A percentile compares a stretch with the other conserved stretches of the same genome.
Conservation (phyloP, 805 yeast genomes). For the Sungouiella thailandica region DNA sequence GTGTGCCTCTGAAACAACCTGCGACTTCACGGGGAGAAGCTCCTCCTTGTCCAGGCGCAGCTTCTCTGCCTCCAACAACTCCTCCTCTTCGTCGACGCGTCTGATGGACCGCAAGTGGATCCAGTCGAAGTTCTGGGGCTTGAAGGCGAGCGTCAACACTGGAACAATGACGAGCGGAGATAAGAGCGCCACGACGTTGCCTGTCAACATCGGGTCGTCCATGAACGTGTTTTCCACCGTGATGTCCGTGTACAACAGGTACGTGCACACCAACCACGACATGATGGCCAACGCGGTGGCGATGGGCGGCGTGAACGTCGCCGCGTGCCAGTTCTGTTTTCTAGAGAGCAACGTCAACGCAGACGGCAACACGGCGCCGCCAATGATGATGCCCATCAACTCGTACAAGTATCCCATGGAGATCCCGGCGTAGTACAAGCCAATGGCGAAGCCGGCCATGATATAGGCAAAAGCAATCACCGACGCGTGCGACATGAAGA, state of each 20-base stretch:
- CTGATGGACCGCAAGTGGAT: conserved; percentile 52
- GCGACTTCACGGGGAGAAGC: conserved; percentile 33
- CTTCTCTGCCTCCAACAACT: conserved; percentile 41
- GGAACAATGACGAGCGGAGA: conserved; percentile 69
- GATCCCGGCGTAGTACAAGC: conserved; percentile 74
- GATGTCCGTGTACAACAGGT: conserved; percentile 28
- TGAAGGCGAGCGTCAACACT: conserved; percentile 56
- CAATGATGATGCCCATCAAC: conserved; percentile 84
- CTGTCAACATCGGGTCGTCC: conserved; percentile 86
- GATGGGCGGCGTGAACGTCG: conserved; percentile 67
- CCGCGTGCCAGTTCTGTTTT: conserved; percentile 66
- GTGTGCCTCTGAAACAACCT: conserved; percentile 34
- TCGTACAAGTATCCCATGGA: conserved; percentile 85
- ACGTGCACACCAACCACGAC: conserved; percentile 44
- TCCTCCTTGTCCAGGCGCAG: conserved; percentile 22
- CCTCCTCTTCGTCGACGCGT: conserved; percentile 70
- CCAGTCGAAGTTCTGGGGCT: conserved; percentile 75
- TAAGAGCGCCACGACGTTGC: conserved; percentile 77
- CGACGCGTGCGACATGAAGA: conserved; percentile 60
- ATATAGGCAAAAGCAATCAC: conserved; percentile 53
- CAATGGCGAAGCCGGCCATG: conserved; percentile 82
- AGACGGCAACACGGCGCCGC: conserved; percentile 81
- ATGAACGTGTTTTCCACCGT: conserved; percentile 54
- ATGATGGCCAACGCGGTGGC: conserved; percentile 72
- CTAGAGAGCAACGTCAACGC: conserved; percentile 59